Conservation (phyloP, 129 eudicot genomes). For the sunflower (Helianthus annuus) region DNA sequence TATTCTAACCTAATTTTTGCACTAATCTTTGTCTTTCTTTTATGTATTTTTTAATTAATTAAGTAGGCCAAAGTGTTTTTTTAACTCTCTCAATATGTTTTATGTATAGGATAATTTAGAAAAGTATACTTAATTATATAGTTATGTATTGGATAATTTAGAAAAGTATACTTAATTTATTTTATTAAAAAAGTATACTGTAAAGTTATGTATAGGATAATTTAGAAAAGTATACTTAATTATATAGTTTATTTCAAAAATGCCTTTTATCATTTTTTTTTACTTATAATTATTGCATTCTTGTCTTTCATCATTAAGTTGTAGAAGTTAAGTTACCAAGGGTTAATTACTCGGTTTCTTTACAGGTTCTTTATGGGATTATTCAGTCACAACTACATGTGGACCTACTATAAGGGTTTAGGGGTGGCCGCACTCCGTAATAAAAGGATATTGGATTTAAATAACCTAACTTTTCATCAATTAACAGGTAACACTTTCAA, state of each 20-base stretch:
- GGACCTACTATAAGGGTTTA: no score
- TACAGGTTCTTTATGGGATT: no score
- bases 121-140: background rate
- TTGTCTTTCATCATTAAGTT: background rate
- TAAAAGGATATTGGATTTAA: no score
- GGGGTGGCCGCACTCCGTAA: no score
- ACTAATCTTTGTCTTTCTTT: constrained; percentile 5
- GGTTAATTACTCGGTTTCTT: no score
- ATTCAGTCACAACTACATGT: no score
- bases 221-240: background rate
- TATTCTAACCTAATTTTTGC: constrained; percentile 13
- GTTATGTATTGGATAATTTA: no score
- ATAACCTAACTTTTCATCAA: no score
- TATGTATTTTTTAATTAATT: background rate
- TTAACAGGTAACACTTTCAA: no score
- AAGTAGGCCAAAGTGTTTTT: background rate
- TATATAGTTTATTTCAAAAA: background rate
- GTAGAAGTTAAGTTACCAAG: no score
- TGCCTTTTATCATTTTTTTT: background rate
- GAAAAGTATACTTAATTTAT: background rate
- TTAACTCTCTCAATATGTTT: background rate
- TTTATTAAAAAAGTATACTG: background rate
- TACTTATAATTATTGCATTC: background rate
- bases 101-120: background rate
- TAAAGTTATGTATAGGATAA: background rate